Evolutionary conservation across 2,329 filamentous ascomycete species (phyloP).

Genomic region (Cercospora janseana): DNA sequence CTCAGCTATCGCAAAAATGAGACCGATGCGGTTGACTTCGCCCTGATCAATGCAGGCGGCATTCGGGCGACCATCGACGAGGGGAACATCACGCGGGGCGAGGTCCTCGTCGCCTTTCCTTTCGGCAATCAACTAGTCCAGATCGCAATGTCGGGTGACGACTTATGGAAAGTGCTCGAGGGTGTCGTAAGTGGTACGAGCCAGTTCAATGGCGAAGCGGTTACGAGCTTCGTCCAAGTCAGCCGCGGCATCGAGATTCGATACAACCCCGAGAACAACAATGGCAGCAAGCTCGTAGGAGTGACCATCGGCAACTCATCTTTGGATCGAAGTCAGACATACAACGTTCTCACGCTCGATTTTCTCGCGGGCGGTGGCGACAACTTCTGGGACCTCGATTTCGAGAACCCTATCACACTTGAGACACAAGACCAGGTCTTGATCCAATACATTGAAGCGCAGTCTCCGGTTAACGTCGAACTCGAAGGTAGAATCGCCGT

Average conservation of each 20-base stretch:
- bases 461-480: slow-evolving; percentile 52
- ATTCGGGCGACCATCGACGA: slow-evolving; percentile 62
- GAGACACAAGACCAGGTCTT: slow-evolving; percentile 58
- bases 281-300: slow-evolving; percentile 53
- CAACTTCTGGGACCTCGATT: slow-evolving; percentile 52
- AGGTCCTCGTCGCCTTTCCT: slow-evolving; percentile 63
- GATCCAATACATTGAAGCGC: slow-evolving; percentile 49
- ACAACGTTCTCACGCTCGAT: slow-evolving; percentile 61
- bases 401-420: slow-evolving; percentile 44
- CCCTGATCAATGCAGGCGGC: slow-evolving; percentile 63
- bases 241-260: slow-evolving; percentile 56
- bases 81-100: slow-evolving; percentile 61
- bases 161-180: slow-evolving; percentile 59
- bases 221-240: slow-evolving; percentile 62
- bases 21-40: slow-evolving; percentile 52
- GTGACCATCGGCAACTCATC: slow-evolving; percentile 52
- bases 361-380: slow-evolving; percentile 64
- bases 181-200: slow-evolving; percentile 57
- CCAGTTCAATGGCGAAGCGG: slow-evolving; percentile 52
- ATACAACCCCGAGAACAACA: slow-evolving; percentile 55
- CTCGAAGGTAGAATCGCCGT: slow-evolving; percentile 50
- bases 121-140: slow-evolving; percentile 66
- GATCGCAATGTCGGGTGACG: slow-evolving; percentile 52
- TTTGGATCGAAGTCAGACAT: slow-evolving; percentile 50
- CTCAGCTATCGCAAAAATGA: slow-evolving; percentile 57